A percentile compares a stretch with the other conserved stretches of the same genome.
Conservation (phyloP, 2,329 filamentous ascomycete genomes). For the Neopestalotiopsis rosae region DNA sequence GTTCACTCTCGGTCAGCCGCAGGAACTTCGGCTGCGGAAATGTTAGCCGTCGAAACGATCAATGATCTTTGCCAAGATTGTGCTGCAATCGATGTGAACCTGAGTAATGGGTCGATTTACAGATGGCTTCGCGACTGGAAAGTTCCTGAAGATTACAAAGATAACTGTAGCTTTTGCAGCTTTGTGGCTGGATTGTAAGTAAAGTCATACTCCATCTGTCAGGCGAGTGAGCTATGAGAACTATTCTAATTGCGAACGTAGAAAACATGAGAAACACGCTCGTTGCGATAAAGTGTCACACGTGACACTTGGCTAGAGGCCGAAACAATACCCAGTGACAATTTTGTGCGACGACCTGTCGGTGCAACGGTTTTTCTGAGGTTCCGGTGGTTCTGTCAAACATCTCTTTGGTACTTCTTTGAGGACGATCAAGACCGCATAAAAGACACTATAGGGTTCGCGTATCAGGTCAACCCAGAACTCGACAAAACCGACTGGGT, state of each 20-base stretch:
- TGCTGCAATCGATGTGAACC: too few species aligned
- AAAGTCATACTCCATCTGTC: neutral
- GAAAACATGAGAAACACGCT: neutral
- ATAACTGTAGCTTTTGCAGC: neutral
- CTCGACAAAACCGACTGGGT: neutral
- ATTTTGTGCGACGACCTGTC: too few species aligned
- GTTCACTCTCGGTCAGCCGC: too few species aligned
- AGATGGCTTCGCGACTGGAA: neutral
- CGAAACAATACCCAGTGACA: too few species aligned
- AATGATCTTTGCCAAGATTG: neutral
- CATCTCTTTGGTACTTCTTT: neutral
- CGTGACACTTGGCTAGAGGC: rapidly evolving
- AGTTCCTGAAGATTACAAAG: neutral
- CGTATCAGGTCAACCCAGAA: neutral
- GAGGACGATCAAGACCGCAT: neutral
- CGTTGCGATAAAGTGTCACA: too few species aligned
- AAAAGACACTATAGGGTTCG: neutral
- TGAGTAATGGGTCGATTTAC: too few species aligned
- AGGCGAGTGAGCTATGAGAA: neutral
- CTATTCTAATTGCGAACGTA: neutral
- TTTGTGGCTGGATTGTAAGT: neutral
- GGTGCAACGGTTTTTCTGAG: too few species aligned
- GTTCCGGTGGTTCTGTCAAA: too few species aligned
- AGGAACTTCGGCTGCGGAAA: too few species aligned
- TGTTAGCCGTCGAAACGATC: too few species aligned